phyloP scores from a whole-genome alignment of 225 moss, liverwort and hornwort species.

The Asterella californica region DNA sequence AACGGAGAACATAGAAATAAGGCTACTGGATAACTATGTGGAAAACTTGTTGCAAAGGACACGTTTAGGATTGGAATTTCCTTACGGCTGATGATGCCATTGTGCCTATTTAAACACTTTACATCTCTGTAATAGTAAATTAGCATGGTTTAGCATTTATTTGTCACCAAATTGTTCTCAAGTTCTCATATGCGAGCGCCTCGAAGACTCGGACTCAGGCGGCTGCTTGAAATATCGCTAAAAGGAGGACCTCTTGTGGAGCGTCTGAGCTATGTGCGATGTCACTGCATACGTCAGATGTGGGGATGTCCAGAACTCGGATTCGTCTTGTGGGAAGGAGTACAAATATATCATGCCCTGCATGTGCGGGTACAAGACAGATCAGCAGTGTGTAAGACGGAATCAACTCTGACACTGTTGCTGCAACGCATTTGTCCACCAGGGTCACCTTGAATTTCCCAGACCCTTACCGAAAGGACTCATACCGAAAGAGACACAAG shows the following conservation, averaged over 20 bases:
- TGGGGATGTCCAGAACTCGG: not conserved
- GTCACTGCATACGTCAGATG: not conserved
- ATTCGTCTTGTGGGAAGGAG: no score
- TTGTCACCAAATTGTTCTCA: not conserved
- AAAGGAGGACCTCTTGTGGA: not conserved
- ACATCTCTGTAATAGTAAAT: conserved; percentile 10
- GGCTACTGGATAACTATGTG: conserved; percentile 35
- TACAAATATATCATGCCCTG: no score
- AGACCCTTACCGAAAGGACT: no score
- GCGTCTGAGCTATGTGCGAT: not conserved
- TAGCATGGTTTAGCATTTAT: not conserved
- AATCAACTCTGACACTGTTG: no score
- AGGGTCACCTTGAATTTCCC: no score
- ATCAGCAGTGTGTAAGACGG: no score
- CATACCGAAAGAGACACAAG: no score
- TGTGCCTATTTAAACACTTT: not conserved
- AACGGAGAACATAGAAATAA: conserved; percentile 28
- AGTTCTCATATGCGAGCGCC: not conserved
- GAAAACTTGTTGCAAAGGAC: conserved; percentile 51
- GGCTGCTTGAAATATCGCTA: not conserved
- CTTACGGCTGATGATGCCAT: conserved; percentile 38
- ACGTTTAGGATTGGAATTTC: conserved; percentile 57
- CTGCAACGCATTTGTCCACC: no score
- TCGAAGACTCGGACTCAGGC: not conserved
- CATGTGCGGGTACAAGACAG: no score